phyloP scores from a whole-genome alignment of 768 basidiomycete species.

The Boletus subcaerulescens region DNA sequence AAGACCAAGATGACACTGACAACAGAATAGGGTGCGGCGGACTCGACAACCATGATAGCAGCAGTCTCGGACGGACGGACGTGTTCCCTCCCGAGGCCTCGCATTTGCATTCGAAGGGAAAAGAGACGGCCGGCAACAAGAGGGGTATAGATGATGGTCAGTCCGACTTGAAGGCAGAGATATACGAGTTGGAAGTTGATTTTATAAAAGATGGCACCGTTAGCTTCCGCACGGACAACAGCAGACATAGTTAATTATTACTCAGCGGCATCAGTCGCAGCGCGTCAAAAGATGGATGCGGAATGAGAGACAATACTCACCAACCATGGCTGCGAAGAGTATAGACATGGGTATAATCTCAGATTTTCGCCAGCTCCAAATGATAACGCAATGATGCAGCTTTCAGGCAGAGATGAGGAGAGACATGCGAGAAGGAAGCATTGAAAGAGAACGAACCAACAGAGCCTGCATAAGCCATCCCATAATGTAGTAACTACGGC shows the following conservation, averaged over 20 bases:
- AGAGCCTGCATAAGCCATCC: slow-evolving; percentile 31
- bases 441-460: slow-evolving; percentile 9
- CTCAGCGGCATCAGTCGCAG: background rate
- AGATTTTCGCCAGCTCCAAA: slow-evolving; percentile 15
- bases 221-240: slow-evolving; percentile 10
- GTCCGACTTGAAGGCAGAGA: slow-evolving; percentile 27
- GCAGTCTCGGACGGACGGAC: slow-evolving; percentile 26
- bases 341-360: slow-evolving; percentile 15
- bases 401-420: background rate
- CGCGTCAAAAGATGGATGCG: background rate
- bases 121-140: slow-evolving; percentile 31
- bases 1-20: slow-evolving; percentile 33
- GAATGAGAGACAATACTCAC: slow-evolving; percentile 1
- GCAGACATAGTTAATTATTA: slow-evolving; percentile 13
- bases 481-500: slow-evolving; percentile 23
- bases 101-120: slow-evolving; percentile 14
- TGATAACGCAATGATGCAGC: slow-evolving; percentile 17
- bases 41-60: slow-evolving; percentile 35
- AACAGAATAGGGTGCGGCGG: slow-evolving; percentile 28
- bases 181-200: slow-evolving; percentile 25
- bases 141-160: slow-evolving; percentile 31
- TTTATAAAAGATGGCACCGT: slow-evolving; percentile 14
- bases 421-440: background rate
- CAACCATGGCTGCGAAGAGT: slow-evolving; percentile 11
- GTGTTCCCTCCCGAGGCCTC: slow-evolving; percentile 15